Base-by-base conservation (phyloP, 2,329 filamentous ascomycete genomes). In the Fusarium sp. region DNA sequence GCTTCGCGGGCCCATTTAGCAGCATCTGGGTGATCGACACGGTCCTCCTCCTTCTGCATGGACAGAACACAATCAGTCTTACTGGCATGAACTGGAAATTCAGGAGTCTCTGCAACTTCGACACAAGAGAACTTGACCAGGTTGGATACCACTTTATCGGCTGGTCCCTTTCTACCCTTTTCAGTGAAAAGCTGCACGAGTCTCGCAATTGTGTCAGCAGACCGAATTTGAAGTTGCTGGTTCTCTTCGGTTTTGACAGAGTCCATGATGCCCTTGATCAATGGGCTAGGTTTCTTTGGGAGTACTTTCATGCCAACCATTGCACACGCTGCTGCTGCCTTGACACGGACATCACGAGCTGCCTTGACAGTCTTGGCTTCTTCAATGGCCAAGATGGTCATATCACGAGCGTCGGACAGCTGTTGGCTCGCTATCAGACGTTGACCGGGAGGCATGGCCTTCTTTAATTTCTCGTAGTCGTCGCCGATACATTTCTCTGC, bases 241-340 rank as follows among this genome's bases (percentile, higher is more conserved):
- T 97, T 98, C 77, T 98, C 96, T 79, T 99, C 97, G 41, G 91
- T 91, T 83, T 98, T 99, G 78, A 99, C 89, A 78, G 95, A 98
- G 80, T 99, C 96, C 96, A 99, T 99, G 82, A 99, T 93, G 5
- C 91, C 94, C 83, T 97, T 98, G 83, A 99, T 99, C 18, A 97
- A 90, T 23, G 92, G 89, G 69, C 94, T 94, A 15, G 95, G 94
- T 80, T 97, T 98, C 88, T 97, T 98, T 0, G 97, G 95, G 15
- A 98, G 87, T 35, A 93, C 88, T 64, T 91, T 90, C 83, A 98
- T 91, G n/a, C 94, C 92, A 54, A 99, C 93, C 63, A 98, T 84
- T 16, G 95, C 95, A 72, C 93, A 94, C 16, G 95, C 94, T 25
- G 94, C 93, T 11, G 94, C 93, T 21, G 96, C 94, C 79, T 91